A percentile compares a stretch with the other conserved stretches of the same genome.
Conservation (phyloP, 1,284 basidiomycete species). For the Microbotryum lychnidis-dioicae region DNA sequence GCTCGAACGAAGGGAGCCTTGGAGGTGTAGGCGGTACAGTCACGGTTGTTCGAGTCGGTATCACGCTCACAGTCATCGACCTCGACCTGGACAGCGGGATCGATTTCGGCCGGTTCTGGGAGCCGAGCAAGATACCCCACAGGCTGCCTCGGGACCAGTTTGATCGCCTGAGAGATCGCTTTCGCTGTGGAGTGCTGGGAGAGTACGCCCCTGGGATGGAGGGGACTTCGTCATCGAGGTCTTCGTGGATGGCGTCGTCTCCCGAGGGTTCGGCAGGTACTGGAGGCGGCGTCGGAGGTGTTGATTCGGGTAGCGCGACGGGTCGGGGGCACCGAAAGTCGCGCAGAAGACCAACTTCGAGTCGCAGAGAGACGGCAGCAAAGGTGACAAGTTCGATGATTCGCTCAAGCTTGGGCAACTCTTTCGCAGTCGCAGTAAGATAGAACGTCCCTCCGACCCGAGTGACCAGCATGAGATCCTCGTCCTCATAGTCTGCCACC, state of each 20-base stretch:
- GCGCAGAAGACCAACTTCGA: constrained; percentile 17
- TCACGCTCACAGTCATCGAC: not conserved
- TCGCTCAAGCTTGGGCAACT: constrained; percentile 11
- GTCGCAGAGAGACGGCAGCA: constrained; percentile 15
- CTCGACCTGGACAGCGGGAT: not conserved
- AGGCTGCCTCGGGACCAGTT: not conserved
- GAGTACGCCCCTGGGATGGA: not conserved
- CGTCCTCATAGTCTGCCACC: constrained; percentile 5
- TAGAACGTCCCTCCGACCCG: constrained; percentile 18
- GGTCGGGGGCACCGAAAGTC: constrained; percentile 13
- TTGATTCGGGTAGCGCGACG: not conserved
- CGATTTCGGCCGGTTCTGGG: too few species aligned
- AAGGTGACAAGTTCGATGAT: constrained; percentile 20
- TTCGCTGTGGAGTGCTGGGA: not conserved
- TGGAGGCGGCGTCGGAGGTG: constrained; percentile 53
- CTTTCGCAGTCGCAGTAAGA: constrained; percentile 8
- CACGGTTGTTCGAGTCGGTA: not conserved
- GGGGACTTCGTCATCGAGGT: not conserved
- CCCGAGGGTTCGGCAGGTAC: constrained; percentile 46
- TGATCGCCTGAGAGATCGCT: not conserved
- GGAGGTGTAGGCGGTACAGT: not conserved
- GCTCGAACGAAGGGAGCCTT: not conserved
- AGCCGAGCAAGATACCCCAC: too few species aligned
- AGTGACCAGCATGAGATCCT: constrained; percentile 8
- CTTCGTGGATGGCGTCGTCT: not conserved